phyloP scores from a whole-genome alignment of 345 rosid genomes.

The Ailanthus altissimus region DNA sequence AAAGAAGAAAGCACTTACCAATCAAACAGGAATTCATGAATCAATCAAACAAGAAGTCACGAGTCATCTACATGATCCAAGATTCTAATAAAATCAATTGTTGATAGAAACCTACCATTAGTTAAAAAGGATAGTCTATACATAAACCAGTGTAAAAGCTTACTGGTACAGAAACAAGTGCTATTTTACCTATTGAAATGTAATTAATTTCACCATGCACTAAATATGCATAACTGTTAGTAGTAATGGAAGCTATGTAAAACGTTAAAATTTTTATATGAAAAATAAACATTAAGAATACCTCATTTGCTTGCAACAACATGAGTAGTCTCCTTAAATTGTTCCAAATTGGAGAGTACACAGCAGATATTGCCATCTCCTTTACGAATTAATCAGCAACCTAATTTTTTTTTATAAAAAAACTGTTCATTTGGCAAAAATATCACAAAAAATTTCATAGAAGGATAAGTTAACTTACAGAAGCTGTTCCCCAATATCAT shows the following conservation, averaged over 20 bases:
- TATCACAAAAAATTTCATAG: background rate
- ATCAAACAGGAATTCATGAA: background rate
- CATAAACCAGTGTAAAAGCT: background rate
- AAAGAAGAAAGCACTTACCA: background rate
- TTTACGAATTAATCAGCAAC: conserved; percentile 41
- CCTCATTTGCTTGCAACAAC: conserved; percentile 41
- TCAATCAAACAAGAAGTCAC: background rate
- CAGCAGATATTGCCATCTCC: conserved; percentile 37
- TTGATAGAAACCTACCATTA: background rate
- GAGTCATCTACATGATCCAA: background rate
- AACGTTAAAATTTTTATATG: background rate
- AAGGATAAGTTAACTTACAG: conserved; percentile 11
- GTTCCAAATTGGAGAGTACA: conserved; percentile 55
- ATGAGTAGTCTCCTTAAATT: conserved; percentile 45
- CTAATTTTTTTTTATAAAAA: conserved; percentile 29
- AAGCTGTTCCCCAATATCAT: conserved; percentile 24
- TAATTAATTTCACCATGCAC: background rate
- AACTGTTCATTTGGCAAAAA: background rate
- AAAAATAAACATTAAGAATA: conserved; percentile 30
- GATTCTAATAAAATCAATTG: background rate
- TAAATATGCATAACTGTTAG: background rate
- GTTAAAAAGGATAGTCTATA: background rate
- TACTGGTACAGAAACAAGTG: background rate
- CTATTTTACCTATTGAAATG: background rate
- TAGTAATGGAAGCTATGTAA: background rate